These are phyloP conservation scores for Glycine latifolia DNA, from an alignment of 306 rosid genomes.

Conservation along the genomic window DNA sequence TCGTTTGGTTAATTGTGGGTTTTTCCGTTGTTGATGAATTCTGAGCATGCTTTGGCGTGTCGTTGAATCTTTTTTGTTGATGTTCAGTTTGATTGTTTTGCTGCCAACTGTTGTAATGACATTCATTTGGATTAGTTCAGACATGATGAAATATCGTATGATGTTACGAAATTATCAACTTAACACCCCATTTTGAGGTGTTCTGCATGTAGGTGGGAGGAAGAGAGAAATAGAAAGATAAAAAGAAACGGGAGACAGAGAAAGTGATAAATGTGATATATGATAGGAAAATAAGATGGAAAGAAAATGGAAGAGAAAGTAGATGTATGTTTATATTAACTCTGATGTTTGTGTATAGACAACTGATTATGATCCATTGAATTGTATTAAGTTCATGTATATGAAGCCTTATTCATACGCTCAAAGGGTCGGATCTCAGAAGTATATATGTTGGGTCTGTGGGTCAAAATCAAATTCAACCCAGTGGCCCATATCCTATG, in stretches of 20 bases:
- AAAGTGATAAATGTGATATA: too few species aligned
- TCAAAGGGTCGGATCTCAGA: not conserved
- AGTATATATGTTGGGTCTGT: not conserved
- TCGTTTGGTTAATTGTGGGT: not conserved
- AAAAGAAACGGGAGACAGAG: too few species aligned
- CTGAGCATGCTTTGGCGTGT: too few species aligned
- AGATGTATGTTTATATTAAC: too few species aligned
- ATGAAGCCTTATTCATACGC: not conserved
- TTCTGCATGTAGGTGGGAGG: too few species aligned
- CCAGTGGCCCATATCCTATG: not conserved
- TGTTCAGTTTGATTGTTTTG: conserved; percentile 20
- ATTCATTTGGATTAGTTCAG: conserved; percentile 15
- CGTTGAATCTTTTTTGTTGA: not conserved
- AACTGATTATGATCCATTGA: too few species aligned
- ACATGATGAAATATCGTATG: not conserved
- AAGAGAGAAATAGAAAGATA: too few species aligned
- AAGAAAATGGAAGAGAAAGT: too few species aligned
- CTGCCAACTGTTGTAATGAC: not conserved
- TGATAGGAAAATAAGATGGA: too few species aligned
- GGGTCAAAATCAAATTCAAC: not conserved
- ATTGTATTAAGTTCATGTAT: too few species aligned
- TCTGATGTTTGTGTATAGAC: not conserved
- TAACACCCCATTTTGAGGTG: not conserved
- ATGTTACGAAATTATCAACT: not conserved
- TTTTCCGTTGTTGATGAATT: not conserved